Conservation (phyloP, 352 stramenopile genomes). For the Thalassiosira gravida region DNA sequence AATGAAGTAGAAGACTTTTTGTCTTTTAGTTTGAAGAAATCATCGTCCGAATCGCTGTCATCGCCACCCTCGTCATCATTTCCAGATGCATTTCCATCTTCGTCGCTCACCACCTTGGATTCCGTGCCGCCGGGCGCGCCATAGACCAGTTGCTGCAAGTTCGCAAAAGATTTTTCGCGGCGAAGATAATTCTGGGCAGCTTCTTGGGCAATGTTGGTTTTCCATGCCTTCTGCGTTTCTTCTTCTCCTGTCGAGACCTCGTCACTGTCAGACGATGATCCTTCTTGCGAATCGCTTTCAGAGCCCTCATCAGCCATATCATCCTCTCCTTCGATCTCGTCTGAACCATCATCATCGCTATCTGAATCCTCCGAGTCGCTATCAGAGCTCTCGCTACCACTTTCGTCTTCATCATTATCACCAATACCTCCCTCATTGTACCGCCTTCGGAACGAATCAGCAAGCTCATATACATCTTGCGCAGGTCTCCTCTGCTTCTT, state of each 20-base stretch:
- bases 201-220: constrained; percentile 68
- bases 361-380: constrained; percentile 77
- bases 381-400: constrained; percentile 68
- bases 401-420: constrained; percentile 76
- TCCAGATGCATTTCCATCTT: constrained; percentile 49
- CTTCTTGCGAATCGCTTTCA: constrained; percentile 75
- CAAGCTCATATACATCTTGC: constrained; percentile 55
- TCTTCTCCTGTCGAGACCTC: constrained; percentile 24
- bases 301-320: constrained; percentile 34
- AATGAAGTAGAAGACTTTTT: constrained; percentile 26
- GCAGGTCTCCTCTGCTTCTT: constrained; percentile 32
- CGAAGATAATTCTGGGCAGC: constrained; percentile 74
- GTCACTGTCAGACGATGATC: constrained; percentile 34
- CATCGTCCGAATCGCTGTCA: constrained; percentile 66
- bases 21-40: constrained; percentile 82
- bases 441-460: constrained; percentile 45
- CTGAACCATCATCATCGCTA: constrained; percentile 73
- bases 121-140: constrained; percentile 83
- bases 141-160: constrained; percentile 82
- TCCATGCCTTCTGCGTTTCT: constrained; percentile 67
- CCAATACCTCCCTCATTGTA: constrained; percentile 68
- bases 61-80: constrained; percentile 67
- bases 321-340: constrained; percentile 62
- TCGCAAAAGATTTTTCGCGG: constrained; percentile 66
- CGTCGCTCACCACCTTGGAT: constrained; percentile 77